Percentiles rank a stretch among this genome's conserved stretches.
phyloP scores from a whole-genome alignment of 2,329 filamentous ascomycete species.

The Apiospora koreana region DNA sequence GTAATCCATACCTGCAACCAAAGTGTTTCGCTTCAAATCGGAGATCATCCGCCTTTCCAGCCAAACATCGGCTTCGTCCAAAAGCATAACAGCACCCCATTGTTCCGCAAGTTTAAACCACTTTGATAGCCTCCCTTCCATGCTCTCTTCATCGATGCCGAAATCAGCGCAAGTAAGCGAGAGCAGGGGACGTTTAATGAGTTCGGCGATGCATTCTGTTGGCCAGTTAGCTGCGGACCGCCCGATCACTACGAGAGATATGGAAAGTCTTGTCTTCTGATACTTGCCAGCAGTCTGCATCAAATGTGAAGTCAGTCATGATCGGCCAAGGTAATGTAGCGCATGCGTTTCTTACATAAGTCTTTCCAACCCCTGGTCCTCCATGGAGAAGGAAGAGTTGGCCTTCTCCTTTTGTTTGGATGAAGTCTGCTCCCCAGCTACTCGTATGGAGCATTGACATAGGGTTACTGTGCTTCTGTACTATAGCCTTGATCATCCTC shows the following conservation, averaged over 20 bases:
- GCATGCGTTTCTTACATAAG: not conserved
- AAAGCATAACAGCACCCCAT: conserved; percentile 38
- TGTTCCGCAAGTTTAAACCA: conserved; percentile 41
- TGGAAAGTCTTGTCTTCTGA: not conserved
- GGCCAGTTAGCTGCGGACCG: conserved; percentile 15
- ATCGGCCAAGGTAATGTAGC: not conserved
- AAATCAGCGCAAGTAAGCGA: conserved; percentile 31
- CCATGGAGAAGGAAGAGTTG: conserved; percentile 39
- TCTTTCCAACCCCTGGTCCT: conserved; percentile 44
- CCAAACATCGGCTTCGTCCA: conserved; percentile 33
- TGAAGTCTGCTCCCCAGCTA: conserved; percentile 14
- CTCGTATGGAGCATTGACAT: conserved; percentile 13
- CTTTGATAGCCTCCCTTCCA: conserved; percentile 23
- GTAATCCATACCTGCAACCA: not conserved
- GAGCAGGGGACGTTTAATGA: conserved; percentile 33
- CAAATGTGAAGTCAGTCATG: not conserved
- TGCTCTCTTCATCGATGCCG: conserved; percentile 24
- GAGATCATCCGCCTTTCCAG: conserved; percentile 33
- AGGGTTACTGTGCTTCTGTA: not conserved
- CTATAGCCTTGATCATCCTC: conserved; percentile 50
- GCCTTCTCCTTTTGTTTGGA: conserved; percentile 18
- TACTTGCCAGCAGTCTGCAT: not conserved
- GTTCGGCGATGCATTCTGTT: conserved; percentile 39
- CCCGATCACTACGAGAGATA: not conserved
- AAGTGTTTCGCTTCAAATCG: not conserved